phyloP scores from a whole-genome alignment of 352 stramenopile genomes.

The Phytophthora sansomeana region DNA sequence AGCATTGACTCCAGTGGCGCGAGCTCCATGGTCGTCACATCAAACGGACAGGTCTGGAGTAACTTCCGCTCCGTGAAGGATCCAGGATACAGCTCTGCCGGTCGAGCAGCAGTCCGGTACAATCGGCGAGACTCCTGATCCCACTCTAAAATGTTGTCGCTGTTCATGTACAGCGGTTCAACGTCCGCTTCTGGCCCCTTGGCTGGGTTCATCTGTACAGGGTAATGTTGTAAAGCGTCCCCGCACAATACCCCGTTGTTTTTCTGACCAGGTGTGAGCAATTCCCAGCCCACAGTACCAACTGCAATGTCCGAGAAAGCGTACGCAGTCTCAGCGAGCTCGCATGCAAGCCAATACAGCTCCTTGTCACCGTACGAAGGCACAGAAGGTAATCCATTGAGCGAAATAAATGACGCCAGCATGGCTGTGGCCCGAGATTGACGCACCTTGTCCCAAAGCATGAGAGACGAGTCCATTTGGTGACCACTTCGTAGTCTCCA shows the following conservation, averaged over 20 bases:
- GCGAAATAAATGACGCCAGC: conserved; percentile 49
- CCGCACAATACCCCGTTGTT: conserved; percentile 47
- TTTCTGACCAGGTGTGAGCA: conserved; percentile 20
- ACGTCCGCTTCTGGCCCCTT: conserved; percentile 23
- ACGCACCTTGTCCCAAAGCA: conserved; percentile 56
- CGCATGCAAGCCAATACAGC: conserved; percentile 57
- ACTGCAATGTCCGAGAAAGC: conserved; percentile 50
- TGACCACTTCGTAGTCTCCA: conserved; percentile 50
- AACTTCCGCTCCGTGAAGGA: conserved; percentile 47
- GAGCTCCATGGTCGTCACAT: conserved; percentile 42
- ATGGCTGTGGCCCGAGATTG: conserved; percentile 55
- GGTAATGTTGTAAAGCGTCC: conserved; percentile 54
- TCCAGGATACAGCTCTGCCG: conserved; percentile 42
- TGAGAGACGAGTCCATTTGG: conserved; percentile 59
- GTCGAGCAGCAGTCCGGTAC: conserved; percentile 41
- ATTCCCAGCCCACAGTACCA: conserved; percentile 37
- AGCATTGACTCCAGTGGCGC: conserved; percentile 24
- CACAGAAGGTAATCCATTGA: conserved; percentile 21
- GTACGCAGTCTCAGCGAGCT: conserved; percentile 60
- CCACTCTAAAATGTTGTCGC: conserved; percentile 53
- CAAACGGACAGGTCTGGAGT: conserved; percentile 47
- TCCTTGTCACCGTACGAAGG: conserved; percentile 67
- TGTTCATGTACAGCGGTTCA: conserved; percentile 63
- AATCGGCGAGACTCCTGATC: conserved; percentile 22
- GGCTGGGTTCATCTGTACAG: conserved; percentile 27